Conservation (phyloP, 202 grass and related monocot species). For the Panicum virgatum region DNA sequence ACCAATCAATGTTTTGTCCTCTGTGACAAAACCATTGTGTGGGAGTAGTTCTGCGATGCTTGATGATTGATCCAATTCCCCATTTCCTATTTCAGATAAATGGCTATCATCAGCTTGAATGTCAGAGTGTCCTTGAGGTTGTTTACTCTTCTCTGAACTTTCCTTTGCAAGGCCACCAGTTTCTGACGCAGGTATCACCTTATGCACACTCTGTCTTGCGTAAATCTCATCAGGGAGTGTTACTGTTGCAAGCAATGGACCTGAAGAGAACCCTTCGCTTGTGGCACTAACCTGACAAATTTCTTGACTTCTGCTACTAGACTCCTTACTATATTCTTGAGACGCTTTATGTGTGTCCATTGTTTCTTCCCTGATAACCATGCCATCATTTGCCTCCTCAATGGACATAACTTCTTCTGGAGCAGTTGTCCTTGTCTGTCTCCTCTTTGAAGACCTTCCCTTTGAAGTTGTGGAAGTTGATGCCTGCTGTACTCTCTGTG, state of each 20-base stretch:
- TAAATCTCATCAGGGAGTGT: background rate
- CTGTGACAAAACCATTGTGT: background rate
- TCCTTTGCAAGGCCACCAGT: background rate
- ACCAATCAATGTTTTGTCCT: background rate
- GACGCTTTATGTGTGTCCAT: background rate
- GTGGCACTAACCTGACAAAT: background rate
- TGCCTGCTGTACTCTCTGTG: background rate
- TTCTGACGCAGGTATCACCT: conserved; percentile 19
- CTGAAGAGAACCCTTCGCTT: background rate
- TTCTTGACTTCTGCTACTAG: background rate
- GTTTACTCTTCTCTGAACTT: background rate
- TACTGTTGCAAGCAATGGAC: conserved; percentile 12
- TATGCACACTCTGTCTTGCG: background rate
- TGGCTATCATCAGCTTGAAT: background rate
- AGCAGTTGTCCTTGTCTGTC: background rate
- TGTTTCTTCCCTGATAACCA: background rate
- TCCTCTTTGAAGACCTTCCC: conserved; percentile 36
- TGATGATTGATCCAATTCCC: background rate
- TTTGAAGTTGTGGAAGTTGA: conserved; percentile 25
- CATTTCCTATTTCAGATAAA: conserved; percentile 20
- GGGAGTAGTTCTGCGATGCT: background rate
- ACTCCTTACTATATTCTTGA: background rate
- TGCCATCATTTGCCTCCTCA: conserved; percentile 20
- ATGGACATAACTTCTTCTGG: conserved; percentile 22
- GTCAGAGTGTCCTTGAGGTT: background rate